Base-by-base conservation (phyloP, 805 yeast genomes). In the Hyphopichia homilentoma region DNA sequence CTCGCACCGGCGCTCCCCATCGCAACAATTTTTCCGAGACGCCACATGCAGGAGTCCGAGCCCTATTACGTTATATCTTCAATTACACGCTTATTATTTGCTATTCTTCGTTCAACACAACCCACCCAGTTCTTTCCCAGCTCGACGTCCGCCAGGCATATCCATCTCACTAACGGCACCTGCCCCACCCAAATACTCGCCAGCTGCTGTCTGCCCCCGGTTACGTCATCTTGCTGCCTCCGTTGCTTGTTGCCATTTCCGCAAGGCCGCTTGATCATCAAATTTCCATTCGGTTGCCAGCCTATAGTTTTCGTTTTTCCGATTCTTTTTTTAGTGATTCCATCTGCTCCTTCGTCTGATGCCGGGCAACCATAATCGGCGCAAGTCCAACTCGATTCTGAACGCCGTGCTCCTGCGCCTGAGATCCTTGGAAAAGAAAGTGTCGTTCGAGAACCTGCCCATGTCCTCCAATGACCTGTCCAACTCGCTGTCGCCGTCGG, bases 371-470 rank as follows among this genome's bases (percentile, higher is more conserved):
- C 17, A 13, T 5, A 16, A 13, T 4, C 33, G 47, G 15, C 32
- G 24, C 16, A 42, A 43, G 27, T 40, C 48, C 14, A 40, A 44
- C 21, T 38, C 47, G 11, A 43, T 46, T 16, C 40, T 46, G 12
- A 44, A 42, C 25, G 50, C 40, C 5, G 40, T 43, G 22, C 32
- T 46, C 19, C 31, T 33, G 7, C 42, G 40, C 22, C 27, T 39
- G 20, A 30, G 35, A 38, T 12, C 21, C 20, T 21, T 20, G 7
- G 23, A 25, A 12, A 44, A 44, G 27, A 46, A 41, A 28, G 49
- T 46, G 9, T 33, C 50, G 19, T 48, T 45, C 33, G 35, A 45
- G 9, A 39, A 39, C n/a, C n/a, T n/a, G n/a, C n/a, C n/a, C n/a
- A n/a, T 22, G 33, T 34, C 30, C 2, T 38, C 44, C 7, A 28